Percentiles rank a stretch among this genome's conserved stretches.
Evolutionary conservation across 805 yeast species (phyloP).

Genomic region (Yamadazyma philogaea): DNA sequence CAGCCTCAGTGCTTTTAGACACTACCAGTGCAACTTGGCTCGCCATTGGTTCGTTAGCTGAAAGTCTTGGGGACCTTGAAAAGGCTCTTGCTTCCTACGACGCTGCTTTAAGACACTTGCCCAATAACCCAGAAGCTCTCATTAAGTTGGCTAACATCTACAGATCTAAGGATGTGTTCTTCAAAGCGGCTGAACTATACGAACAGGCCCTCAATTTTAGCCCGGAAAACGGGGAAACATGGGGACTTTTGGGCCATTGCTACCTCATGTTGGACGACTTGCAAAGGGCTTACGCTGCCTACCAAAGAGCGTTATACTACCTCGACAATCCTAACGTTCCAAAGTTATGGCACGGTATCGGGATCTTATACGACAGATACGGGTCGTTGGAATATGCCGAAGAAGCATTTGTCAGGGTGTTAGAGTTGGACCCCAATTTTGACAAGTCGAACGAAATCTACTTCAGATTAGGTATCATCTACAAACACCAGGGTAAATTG

Average conservation of each 20-base stretch:
- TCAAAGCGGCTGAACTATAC: slow-evolving; percentile 91
- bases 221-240: slow-evolving; percentile 90
- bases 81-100: slow-evolving; percentile 88
- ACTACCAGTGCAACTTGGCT: slow-evolving; percentile 85
- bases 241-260: slow-evolving; percentile 97
- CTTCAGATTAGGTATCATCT: slow-evolving; percentile 92
- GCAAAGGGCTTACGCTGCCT: slow-evolving; percentile 92
- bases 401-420: slow-evolving; percentile 94
- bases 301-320: slow-evolving; percentile 92
- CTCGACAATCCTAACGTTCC: slow-evolving; percentile 93
- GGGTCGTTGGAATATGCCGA: slow-evolving; percentile 97
- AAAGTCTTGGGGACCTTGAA: slow-evolving; percentile 81
- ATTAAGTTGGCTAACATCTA: slow-evolving; percentile 85
- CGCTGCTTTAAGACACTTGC: slow-evolving; percentile 79
- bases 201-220: slow-evolving; percentile 79
- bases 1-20: slow-evolving; percentile 26
- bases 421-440: slow-evolving; percentile 92
- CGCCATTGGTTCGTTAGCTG: slow-evolving; percentile 86
- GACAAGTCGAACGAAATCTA: slow-evolving; percentile 96
- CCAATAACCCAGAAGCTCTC: slow-evolving; percentile 80
- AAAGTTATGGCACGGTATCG: slow-evolving; percentile 97
- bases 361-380: slow-evolving; percentile 91
- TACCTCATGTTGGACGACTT: slow-evolving; percentile 94
- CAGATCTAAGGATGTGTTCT: slow-evolving; percentile 84
- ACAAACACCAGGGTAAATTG: slow-evolving; percentile 89